Evolutionary conservation across 495 filamentous ascomycete species (phyloP).

Genomic region (Talaromyces trachyspermus): DNA sequence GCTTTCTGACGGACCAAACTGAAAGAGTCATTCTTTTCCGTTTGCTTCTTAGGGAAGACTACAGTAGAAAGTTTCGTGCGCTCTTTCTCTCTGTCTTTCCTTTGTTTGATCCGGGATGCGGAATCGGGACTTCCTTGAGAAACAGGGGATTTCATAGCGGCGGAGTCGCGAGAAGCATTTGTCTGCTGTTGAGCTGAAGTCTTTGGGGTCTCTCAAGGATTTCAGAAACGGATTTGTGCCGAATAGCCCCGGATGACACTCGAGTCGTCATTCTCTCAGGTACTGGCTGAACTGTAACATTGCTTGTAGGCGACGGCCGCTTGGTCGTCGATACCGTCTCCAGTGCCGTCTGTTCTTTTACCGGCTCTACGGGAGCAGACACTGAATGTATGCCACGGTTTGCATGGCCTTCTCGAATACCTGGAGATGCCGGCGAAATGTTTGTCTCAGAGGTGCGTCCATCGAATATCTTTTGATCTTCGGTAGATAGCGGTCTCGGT

Average conservation of each 20-base stretch:
- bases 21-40: conserved; percentile 30
- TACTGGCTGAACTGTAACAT: conserved; percentile 16
- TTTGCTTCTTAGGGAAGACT: conserved; percentile 63
- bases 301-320: background rate
- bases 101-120: conserved; percentile 42
- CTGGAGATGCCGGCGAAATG: conserved; percentile 1
- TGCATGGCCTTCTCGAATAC: conserved; percentile 5
- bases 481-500: background rate
- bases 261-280: conserved; percentile 55
- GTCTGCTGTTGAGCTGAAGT: conserved; percentile 20
- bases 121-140: conserved; percentile 36
- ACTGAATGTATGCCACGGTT: conserved; percentile 12
- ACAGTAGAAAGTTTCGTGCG: conserved; percentile 67
- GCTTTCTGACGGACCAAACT: conserved; percentile 35
- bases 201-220: conserved; percentile 57
- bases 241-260: conserved; percentile 58
- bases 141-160: conserved; percentile 20
- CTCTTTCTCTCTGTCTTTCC: conserved; percentile 53
- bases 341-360: background rate
- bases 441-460: conserved; percentile 3
- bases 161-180: background rate
- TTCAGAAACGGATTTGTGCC: conserved; percentile 67
- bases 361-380: conserved; percentile 8
- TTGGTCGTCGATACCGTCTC: background rate
- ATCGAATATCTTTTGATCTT: background rate